phyloP scores from a whole-genome alignment of 768 basidiomycete genomes.

The Tricholoma matsutake region DNA sequence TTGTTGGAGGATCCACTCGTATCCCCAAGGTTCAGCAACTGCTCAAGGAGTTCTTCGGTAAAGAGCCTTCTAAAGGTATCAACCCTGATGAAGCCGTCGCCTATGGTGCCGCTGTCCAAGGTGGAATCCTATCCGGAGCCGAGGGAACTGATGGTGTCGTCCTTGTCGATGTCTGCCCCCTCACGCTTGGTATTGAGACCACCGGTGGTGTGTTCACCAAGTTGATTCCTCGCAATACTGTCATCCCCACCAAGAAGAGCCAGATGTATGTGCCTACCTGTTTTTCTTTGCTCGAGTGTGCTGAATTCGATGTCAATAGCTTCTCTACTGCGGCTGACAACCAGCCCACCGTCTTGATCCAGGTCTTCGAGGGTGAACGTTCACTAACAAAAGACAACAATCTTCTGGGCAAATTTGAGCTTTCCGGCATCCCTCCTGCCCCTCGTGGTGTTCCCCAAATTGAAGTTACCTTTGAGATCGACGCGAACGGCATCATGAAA shows the following conservation, averaged over 20 bases:
- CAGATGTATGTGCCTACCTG: constrained; percentile 62
- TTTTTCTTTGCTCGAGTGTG: constrained; percentile 10
- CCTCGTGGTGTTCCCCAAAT: constrained; percentile 97
- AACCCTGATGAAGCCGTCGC: constrained; percentile 99
- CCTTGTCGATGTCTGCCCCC: constrained; percentile 94
- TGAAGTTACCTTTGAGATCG: constrained; percentile 95
- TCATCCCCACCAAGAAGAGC: constrained; percentile 95
- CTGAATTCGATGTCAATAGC: constrained; percentile 29
- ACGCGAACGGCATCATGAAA: constrained; percentile 95
- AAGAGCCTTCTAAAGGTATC: constrained; percentile 97
- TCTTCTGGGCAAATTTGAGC: constrained; percentile 94
- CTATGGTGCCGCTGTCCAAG: constrained; percentile 98
- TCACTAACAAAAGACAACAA: constrained; percentile 98
- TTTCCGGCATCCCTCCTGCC: constrained; percentile 88
- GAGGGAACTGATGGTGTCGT: constrained; percentile 88
- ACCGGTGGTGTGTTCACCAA: constrained; percentile 98
- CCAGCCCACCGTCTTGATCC: constrained; percentile 94
- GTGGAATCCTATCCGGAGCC: constrained; percentile 95
- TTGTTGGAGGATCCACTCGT: constrained; percentile 97
- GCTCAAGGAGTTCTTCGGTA: constrained; percentile 97
- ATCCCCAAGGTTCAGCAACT: constrained; percentile 99
- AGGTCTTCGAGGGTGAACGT: constrained; percentile 97
- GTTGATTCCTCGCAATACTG: constrained; percentile 95
- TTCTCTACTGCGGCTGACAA: constrained; percentile 87
- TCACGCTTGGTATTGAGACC: constrained; percentile 98